Evolutionary conservation across 176 grass and related monocot genomes (phyloP).

Genomic region (Raddia guianensis): DNA sequence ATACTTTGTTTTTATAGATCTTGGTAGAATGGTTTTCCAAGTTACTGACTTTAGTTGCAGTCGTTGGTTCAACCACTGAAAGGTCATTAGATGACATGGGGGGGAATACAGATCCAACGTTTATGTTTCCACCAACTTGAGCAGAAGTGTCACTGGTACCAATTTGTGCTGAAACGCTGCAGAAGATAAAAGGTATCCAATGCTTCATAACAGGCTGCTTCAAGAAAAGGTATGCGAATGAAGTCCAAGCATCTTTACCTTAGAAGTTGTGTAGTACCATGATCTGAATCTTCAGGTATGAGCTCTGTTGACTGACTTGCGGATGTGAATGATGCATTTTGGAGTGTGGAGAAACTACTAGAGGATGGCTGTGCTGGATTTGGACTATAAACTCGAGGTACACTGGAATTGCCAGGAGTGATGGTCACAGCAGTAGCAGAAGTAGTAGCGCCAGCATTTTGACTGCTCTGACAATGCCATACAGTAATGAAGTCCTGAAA

Average conservation of each 20-base stretch:
- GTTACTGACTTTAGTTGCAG: slow-evolving; percentile 48
- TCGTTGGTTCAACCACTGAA: slow-evolving; percentile 45
- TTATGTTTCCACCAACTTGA: slow-evolving; percentile 55
- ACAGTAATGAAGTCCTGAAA: slow-evolving; percentile 88
- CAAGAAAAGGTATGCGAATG: slow-evolving; percentile 16
- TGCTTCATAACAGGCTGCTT: slow-evolving; percentile 26
- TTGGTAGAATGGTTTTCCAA: not conserved
- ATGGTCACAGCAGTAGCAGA: slow-evolving; percentile 39
- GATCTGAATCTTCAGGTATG: slow-evolving; percentile 57
- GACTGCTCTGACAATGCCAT: slow-evolving; percentile 81
- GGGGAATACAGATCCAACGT: slow-evolving; percentile 54
- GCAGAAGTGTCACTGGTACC: slow-evolving; percentile 45
- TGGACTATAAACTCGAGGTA: slow-evolving; percentile 70
- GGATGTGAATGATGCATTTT: slow-evolving; percentile 51
- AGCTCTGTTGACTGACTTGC: slow-evolving; percentile 61
- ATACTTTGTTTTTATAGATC: not conserved
- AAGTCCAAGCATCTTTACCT: slow-evolving; percentile 41
- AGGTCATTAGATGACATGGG: slow-evolving; percentile 64
- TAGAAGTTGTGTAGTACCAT: slow-evolving; percentile 51
- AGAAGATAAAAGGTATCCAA: slow-evolving; percentile 39
- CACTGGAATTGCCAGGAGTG: slow-evolving; percentile 44
- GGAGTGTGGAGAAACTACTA: slow-evolving; percentile 47
- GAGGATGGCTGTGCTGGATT: slow-evolving; percentile 51
- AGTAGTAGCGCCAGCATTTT: slow-evolving; percentile 64
- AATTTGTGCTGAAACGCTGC: slow-evolving; percentile 55